Base-by-base conservation (phyloP, 2,329 filamentous ascomycete species). In the Penicillium sp. region DNA sequence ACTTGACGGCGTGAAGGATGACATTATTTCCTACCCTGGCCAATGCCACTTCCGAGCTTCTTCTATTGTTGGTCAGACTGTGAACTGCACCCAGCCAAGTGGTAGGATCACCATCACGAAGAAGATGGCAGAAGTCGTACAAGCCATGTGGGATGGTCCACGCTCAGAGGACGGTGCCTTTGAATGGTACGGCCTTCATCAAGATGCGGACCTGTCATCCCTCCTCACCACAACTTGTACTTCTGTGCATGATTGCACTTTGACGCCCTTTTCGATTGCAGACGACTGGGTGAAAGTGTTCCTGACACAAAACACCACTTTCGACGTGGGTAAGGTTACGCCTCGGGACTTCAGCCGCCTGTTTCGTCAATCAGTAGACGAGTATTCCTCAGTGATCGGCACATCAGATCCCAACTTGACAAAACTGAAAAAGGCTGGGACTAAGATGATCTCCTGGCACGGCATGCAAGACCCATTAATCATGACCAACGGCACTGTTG, bases 391-490 rank as follows among this genome's bases (percentile, higher is more conserved):
- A 2, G 67, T 75, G 29, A 74, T 78, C 10, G 71, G 68, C 7
- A 74, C 74, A 0, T 48, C 64, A n/a, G 65, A 75, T 40, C 69
- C 74, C 1, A 70, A 78, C 52, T 64, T 79, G 0, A 65, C 66
- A 0, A 60, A 48, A 0, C 79, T 79, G 60, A 67, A 67, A 26
- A 46, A 59, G 1, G 53, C 59, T 1, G 75, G 74, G 0, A 75
- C 70, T 2, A 80, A 79, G 55, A 69, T 80, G 62, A 67, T 80
- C n/a, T 73, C 69, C 1, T 79, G 72, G 71, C 76, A 79, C 48
- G 77, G 77, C 0, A 55, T 75, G 10, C 67, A 67, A 3, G 75
- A 78, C 54, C 55, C 70, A 21, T 54, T 76, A 11, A 77, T 79
- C 51, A 62, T 65, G 23, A 62, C 71, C 1, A 66, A 70, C 10